Conservation (phyloP, 495 filamentous ascomycete species). For the Poronia punctata region DNA sequence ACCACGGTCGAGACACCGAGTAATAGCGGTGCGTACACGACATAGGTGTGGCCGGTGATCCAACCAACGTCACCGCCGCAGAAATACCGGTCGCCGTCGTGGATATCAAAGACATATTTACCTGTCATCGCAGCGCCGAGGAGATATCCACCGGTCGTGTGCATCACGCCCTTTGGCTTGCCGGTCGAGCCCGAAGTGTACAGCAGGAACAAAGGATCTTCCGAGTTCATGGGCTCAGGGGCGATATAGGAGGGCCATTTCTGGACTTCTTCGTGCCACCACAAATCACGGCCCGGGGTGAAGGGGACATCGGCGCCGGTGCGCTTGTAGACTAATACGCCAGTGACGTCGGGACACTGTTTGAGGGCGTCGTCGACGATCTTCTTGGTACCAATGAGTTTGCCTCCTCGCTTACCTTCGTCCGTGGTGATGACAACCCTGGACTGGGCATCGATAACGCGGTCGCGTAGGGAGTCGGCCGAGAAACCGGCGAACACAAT, state of each 20-base stretch:
- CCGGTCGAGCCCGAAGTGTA: constrained; percentile 98
- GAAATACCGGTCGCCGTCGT: constrained; percentile 88
- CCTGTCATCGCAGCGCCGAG: constrained; percentile 87
- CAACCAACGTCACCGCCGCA: constrained; percentile 98
- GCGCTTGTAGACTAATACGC: constrained; percentile 88
- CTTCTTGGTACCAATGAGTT: constrained; percentile 97
- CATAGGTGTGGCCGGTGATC: constrained; percentile 99
- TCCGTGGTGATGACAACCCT: constrained; percentile 94
- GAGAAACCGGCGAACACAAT: constrained; percentile 99
- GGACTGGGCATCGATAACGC: constrained; percentile 82
- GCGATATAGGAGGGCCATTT: constrained; percentile 89
- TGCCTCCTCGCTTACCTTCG: constrained; percentile 96
- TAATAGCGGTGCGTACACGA: constrained; percentile 91
- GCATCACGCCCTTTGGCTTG: constrained; percentile 98
- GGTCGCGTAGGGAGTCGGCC: constrained; percentile 91
- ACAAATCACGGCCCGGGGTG: constrained; percentile 82
- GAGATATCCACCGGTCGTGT: constrained; percentile 92
- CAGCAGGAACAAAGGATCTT: constrained; percentile 94
- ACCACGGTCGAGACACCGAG: constrained; percentile 92
- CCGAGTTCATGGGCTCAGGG: constrained; percentile 79
- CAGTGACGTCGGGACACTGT: constrained; percentile 85
- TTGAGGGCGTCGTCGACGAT: constrained; percentile 98
- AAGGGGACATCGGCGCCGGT: constrained; percentile 89
- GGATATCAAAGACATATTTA: constrained; percentile 98
- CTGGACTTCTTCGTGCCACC: constrained; percentile 98